phyloP scores from a whole-genome alignment of 106 monocot genomes.

The Hemerocallis citrina region DNA sequence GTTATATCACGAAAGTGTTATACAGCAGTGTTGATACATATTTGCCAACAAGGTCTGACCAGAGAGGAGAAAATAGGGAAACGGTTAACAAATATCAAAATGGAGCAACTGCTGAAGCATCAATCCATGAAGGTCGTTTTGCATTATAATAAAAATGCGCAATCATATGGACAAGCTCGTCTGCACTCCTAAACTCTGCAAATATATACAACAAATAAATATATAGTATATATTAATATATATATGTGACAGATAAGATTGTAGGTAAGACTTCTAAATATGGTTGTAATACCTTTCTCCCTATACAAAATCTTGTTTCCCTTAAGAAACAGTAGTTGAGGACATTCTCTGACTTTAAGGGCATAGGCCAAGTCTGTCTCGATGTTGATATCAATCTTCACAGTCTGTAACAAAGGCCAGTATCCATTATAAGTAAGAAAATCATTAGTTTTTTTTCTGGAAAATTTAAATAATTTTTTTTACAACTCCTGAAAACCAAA shows the following conservation, averaged over 20 bases:
- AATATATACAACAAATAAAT: background rate
- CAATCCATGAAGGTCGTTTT: slow-evolving; percentile 18
- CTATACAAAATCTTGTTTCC: slow-evolving; percentile 19
- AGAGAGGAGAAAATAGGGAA: no score
- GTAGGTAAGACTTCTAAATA: no score
- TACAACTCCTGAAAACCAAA: background rate
- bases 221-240: no score
- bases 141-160: slow-evolving; percentile 30
- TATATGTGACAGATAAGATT: no score
- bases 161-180: slow-evolving; percentile 22
- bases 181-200: slow-evolving; percentile 16
- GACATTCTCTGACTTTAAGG: slow-evolving; percentile 27
- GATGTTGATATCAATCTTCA: slow-evolving; percentile 29
- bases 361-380: slow-evolving; percentile 23
- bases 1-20: no score
- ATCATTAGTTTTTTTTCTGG: no score
- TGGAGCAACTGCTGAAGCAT: slow-evolving; percentile 13
- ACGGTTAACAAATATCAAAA: no score
- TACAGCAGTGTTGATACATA: no score
- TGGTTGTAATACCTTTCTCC: slow-evolving; percentile 25
- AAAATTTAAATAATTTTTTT: background rate
- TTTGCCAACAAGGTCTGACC: no score
- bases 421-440: background rate
- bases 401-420: slow-evolving; percentile 1
- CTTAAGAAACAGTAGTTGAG: slow-evolving; percentile 20